Evolutionary conservation across 768 basidiomycete species (phyloP).

Genomic region (Collybia sp.): DNA sequence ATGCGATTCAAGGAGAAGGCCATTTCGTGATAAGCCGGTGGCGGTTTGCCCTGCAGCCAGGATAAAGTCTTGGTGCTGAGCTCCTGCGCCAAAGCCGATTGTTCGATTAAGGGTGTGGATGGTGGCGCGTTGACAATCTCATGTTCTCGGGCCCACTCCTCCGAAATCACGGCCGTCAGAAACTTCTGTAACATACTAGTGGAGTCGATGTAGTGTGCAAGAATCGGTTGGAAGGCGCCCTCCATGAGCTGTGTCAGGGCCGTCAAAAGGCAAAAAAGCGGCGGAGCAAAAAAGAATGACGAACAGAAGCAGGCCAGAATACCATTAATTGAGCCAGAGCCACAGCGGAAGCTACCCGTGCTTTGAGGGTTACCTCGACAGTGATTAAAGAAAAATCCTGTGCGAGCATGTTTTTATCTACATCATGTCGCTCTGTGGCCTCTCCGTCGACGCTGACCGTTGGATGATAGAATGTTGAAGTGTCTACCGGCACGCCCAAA

Average conservation of each 20-base stretch:
- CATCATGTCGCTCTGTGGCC: slow-evolving; percentile 75
- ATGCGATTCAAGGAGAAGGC: slow-evolving; percentile 75
- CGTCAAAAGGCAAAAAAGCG: slow-evolving; percentile 1
- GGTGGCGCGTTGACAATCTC: slow-evolving; percentile 23
- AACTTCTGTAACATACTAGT: slow-evolving; percentile 90
- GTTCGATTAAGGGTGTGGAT: slow-evolving; percentile 42
- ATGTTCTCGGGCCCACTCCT: slow-evolving; percentile 83
- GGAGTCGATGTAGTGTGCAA: slow-evolving; percentile 79
- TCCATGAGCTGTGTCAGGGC: slow-evolving; percentile 35
- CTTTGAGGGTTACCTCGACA: slow-evolving; percentile 71
- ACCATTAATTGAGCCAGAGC: slow-evolving; percentile 70
- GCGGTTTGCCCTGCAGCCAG: slow-evolving; percentile 72
- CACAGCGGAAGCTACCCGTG: slow-evolving; percentile 71
- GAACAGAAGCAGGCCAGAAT: slow-evolving; percentile 62
- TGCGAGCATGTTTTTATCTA: slow-evolving; percentile 92
- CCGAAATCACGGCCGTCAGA: slow-evolving; percentile 77
- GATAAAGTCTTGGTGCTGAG: slow-evolving; percentile 64
- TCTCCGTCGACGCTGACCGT: slow-evolving; percentile 41
- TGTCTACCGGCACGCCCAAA: slow-evolving; percentile 73
- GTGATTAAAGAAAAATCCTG: slow-evolving; percentile 86
- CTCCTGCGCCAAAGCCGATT: slow-evolving; percentile 56
- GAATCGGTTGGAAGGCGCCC: slow-evolving; percentile 68
- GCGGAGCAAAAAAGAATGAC: slow-evolving; percentile 10
- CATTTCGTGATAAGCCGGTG: slow-evolving; percentile 89
- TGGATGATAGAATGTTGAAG: slow-evolving; percentile 63